Conservation (phyloP, 495 filamentous ascomycete genomes). For the Clohesyomyces aquaticus region DNA sequence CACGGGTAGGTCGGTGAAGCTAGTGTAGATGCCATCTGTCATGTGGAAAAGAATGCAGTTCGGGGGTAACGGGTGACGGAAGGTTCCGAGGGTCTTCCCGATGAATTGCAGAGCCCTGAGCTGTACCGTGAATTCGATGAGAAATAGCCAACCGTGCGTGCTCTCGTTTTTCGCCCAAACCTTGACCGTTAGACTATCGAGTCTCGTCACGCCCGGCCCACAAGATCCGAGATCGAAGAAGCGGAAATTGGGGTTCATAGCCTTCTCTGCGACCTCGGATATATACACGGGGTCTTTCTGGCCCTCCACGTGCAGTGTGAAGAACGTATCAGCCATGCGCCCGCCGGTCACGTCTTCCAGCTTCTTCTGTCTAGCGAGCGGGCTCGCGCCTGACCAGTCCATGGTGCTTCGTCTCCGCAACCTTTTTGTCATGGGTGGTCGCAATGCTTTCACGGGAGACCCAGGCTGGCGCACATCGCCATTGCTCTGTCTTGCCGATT, state of each 20-base stretch:
- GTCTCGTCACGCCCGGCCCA: conserved; percentile 66
- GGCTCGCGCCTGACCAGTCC: conserved; percentile 68
- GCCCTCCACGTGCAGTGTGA: conserved; percentile 68
- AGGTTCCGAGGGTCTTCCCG: conserved; percentile 73
- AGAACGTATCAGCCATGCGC: conserved; percentile 86
- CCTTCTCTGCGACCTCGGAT: conserved; percentile 77
- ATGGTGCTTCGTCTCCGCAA: conserved; percentile 68
- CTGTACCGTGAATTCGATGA: conserved; percentile 73
- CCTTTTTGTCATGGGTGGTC: conserved; percentile 36
- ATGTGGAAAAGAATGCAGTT: conserved; percentile 91
- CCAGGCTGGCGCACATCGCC: conserved; percentile 24
- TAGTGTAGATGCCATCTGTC: conserved; percentile 85
- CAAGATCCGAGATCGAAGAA: conserved; percentile 78
- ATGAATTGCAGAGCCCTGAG: conserved; percentile 78
- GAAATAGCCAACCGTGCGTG: conserved; percentile 61
- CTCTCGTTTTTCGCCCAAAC: conserved; percentile 73
- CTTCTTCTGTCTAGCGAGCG: conserved; percentile 70
- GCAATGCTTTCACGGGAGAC: conserved; percentile 11
- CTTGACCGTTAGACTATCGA: conserved; percentile 66
- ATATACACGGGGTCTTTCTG: conserved; percentile 77
- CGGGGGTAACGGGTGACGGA: conserved; percentile 73
- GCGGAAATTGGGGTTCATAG: conserved; percentile 89
- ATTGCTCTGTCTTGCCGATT: conserved; percentile 17
- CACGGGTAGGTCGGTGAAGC: conserved; percentile 62
- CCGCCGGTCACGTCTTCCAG: conserved; percentile 72